Conservation (phyloP, 495 filamentous ascomycete genomes). For the Aspergillus diversus region DNA sequence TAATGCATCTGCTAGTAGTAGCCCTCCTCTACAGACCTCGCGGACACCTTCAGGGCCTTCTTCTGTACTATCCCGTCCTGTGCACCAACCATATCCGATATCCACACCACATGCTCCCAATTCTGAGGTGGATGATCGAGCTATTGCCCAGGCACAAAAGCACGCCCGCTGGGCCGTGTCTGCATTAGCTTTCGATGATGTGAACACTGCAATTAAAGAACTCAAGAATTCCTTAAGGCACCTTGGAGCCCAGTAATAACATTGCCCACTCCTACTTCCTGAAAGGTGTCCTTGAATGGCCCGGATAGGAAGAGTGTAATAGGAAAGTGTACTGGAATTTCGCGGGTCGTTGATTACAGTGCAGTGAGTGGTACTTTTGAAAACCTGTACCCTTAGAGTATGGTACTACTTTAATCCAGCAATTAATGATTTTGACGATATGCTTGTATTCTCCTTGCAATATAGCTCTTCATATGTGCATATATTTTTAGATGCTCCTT, state of each 20-base stretch:
- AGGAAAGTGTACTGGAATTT: too few species aligned
- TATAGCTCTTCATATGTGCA: too few species aligned
- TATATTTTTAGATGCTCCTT: too few species aligned
- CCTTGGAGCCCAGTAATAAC: constrained; percentile 42
- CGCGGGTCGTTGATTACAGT: too few species aligned
- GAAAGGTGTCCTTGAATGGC: too few species aligned
- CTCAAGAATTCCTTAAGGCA: constrained; percentile 68
- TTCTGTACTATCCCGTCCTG: constrained; percentile 21
- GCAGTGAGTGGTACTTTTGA: too few species aligned
- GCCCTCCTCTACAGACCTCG: neutral
- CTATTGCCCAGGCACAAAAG: constrained; percentile 82
- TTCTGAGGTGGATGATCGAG: constrained; percentile 68
- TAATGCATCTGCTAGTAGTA: constrained; percentile 20
- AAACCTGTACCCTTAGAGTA: too few species aligned
- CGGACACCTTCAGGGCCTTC: constrained; percentile 18
- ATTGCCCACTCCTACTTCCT: neutral
- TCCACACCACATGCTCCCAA: constrained; percentile 15
- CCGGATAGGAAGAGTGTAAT: too few species aligned
- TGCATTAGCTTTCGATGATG: constrained; percentile 94
- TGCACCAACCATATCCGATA: constrained; percentile 18
- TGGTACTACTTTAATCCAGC: too few species aligned
- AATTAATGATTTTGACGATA: too few species aligned
- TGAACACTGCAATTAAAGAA: constrained; percentile 86
- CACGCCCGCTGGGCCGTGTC: constrained; percentile 98
- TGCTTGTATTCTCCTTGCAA: too few species aligned